Base-by-base conservation (phyloP, 441 rosid species). In the Corymbia calophylla region DNA sequence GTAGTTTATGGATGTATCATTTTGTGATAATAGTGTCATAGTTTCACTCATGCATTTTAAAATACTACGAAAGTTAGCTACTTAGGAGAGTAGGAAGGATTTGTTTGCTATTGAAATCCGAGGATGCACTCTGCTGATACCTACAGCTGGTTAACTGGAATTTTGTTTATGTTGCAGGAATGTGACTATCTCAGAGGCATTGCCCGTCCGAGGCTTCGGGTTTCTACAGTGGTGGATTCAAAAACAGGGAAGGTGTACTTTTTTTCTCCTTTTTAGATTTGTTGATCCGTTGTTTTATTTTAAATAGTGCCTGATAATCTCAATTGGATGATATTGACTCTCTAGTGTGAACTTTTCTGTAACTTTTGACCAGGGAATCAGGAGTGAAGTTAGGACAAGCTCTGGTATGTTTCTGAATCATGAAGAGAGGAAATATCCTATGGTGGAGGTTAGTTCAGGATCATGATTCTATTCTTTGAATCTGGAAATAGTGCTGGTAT, bases 321-420 rank as follows among this genome's bases (percentile, higher is more conserved):
- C 17, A 44, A 44, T 77, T 1, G 6, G 51, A 73, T 6, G 82
- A 39, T 73, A 73, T 73, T 73, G 82, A 73, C 49, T 39, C 16
- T 39, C 29, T 73, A 39, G 84, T 18, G n/a, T 39, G 53, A 31
- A 58, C 64, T 35, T 86, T 58, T 55, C 48, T 35, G 48, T 86
- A 21, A 53, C 44, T 60, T 51, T 68, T 90, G 89, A 91, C 86
- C 93, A 97, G 99, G 99, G 99, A 90, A 93, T 97, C 81, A 96
- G 95, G 93, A 97, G 99, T 90, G 93, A 95, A 87, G 99, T 97
- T 68, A 96, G 99, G 92, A 98, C 99, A 73, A 98, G 99, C 93
- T 96, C 99, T 73, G 99, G 99, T 90, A 98, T 97, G 99, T 98
- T 98, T 94, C 89, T 98, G 92, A 94, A 89, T 60, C 93, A 89